These are phyloP conservation scores for Xylariaceae sp. DNA, from an alignment of 2,329 filamentous ascomycete genomes.

Conservation along the genomic window DNA sequence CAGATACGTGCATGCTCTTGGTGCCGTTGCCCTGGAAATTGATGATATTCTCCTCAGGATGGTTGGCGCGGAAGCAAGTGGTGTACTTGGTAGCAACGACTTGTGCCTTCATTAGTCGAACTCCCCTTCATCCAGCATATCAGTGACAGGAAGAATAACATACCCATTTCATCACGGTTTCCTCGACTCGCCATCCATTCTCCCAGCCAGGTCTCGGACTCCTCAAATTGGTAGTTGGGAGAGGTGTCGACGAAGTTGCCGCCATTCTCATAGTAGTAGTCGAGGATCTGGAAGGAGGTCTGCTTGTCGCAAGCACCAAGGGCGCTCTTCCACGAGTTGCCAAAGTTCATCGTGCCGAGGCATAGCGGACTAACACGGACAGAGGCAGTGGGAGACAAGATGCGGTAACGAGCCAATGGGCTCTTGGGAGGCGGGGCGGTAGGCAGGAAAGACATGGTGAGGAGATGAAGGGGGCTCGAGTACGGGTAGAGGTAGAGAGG, in stretches of 20 bases:
- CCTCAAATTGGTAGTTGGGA: slow-evolving; percentile 60
- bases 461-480: neutral
- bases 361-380: slow-evolving; percentile 63
- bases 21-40: slow-evolving; percentile 56
- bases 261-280: slow-evolving; percentile 57
- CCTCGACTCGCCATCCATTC: slow-evolving; percentile 63
- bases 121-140: neutral
- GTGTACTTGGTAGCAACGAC: slow-evolving; percentile 67
- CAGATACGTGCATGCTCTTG: slow-evolving; percentile 54
- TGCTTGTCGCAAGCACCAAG: slow-evolving; percentile 63
- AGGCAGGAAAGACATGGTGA: slow-evolving; percentile 32
- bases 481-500: neutral
- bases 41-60: slow-evolving; percentile 39
- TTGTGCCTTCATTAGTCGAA: slow-evolving; percentile 22
- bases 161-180: slow-evolving; percentile 60
- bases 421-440: slow-evolving; percentile 46
- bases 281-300: slow-evolving; percentile 57
- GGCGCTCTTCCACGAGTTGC: slow-evolving; percentile 47
- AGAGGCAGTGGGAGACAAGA: slow-evolving; percentile 60
- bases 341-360: slow-evolving; percentile 56
- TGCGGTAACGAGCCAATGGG: slow-evolving; percentile 57
- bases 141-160: slow-evolving; percentile 19
- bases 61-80: slow-evolving; percentile 48
- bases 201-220: slow-evolving; percentile 62
- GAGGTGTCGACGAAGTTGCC: slow-evolving; percentile 72